Percentiles rank a stretch among this genome's conserved stretches.
Evolutionary conservation across 345 rosid genomes (phyloP).

Genomic region (Bruguiera gymnorhiza): DNA sequence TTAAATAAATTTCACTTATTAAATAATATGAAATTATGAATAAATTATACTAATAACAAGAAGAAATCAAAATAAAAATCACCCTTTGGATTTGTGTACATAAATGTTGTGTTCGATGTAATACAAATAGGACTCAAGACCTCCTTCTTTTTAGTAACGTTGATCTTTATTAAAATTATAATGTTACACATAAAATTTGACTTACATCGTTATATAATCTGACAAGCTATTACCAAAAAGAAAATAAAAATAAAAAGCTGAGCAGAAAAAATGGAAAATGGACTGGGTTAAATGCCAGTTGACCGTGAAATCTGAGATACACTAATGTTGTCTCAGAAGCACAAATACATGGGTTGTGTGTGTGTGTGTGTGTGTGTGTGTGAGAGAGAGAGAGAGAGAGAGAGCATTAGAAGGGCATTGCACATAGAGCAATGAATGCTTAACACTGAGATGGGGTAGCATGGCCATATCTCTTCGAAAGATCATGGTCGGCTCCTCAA

Average conservation of each 20-base stretch:
- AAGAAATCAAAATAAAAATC: no score
- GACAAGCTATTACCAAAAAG: no score
- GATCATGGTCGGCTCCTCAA: constrained; percentile 15
- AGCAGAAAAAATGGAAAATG: background rate
- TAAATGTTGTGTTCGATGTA: no score
- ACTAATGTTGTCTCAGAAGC: background rate
- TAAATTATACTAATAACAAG: no score
- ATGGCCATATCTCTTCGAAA: constrained; percentile 2
- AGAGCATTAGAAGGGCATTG: background rate
- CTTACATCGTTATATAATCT: no score
- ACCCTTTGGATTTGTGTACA: no score
- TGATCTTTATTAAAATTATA: no score
- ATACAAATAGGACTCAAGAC: no score
- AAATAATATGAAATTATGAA: no score
- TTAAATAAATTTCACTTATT: no score
- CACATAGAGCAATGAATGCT: background rate
- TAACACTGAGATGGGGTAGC: background rate
- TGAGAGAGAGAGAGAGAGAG: background rate
- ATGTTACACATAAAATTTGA: no score
- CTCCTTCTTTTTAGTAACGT: no score
- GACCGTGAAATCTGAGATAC: background rate
- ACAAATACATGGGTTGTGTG: background rate
- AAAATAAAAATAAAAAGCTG: background rate
- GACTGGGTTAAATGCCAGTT: background rate
- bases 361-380: background rate